Evolutionary conservation across 345 rosid genomes (phyloP).

Genomic region (Gossypium raimondii): DNA sequence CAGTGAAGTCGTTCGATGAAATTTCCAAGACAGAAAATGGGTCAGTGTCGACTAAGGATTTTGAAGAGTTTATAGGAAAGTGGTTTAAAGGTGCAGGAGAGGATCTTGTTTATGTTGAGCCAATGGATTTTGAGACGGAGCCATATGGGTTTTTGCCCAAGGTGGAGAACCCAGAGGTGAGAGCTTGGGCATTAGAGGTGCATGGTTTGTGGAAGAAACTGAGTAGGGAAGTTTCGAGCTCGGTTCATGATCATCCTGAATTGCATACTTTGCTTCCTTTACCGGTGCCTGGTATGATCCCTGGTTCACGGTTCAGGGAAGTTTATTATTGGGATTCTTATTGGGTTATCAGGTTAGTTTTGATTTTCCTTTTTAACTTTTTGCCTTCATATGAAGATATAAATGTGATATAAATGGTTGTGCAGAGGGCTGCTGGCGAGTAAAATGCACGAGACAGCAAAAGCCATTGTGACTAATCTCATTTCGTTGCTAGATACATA

Average conservation of each 20-base stretch:
- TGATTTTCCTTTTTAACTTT: not conserved
- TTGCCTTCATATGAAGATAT: not conserved
- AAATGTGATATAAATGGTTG: not conserved
- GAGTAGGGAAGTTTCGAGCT: conserved; percentile 49
- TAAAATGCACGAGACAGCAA: conserved; percentile 76
- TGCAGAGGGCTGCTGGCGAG: conserved; percentile 84
- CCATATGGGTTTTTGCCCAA: conserved; percentile 62
- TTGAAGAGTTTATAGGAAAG: conserved; percentile 21
- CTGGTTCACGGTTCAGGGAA: conserved; percentile 86
- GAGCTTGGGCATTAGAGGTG: conserved; percentile 79
- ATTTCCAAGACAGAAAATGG: conserved; percentile 40
- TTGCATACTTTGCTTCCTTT: conserved; percentile 73
- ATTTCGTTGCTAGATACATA: conserved; percentile 57
- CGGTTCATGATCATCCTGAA: conserved; percentile 47
- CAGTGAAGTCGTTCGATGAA: conserved; percentile 43
- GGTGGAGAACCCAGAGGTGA: conserved; percentile 58
- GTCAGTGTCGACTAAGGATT: conserved; percentile 26
- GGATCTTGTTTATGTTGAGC: conserved; percentile 50
- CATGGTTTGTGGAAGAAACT: conserved; percentile 78
- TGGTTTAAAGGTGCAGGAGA: conserved; percentile 52
- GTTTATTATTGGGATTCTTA: conserved; percentile 97
- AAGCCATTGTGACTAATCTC: conserved; percentile 65
- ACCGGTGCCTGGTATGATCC: conserved; percentile 59
- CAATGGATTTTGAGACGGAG: conserved; percentile 57
- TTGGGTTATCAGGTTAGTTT: conserved; percentile 76